Percentiles rank a stretch among this genome's conserved stretches.
phyloP scores from a whole-genome alignment of 1,139 yeast genomes.

The Saccharomyces hybrid region DNA sequence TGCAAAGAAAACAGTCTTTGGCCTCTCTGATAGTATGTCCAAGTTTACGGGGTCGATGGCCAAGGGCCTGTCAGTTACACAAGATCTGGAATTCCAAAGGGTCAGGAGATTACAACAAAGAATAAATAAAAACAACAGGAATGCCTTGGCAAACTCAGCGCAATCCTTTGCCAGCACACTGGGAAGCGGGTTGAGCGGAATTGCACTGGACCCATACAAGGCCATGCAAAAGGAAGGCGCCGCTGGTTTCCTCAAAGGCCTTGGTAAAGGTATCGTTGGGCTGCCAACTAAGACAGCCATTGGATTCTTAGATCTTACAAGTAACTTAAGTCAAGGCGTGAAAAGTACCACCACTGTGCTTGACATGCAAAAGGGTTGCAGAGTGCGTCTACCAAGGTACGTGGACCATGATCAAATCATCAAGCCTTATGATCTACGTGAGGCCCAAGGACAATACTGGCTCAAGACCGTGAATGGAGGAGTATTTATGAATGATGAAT shows the following conservation, averaged over 20 bases:
- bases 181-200: slow-evolving; percentile 81
- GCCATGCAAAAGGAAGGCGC: slow-evolving; percentile 87
- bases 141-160: slow-evolving; percentile 83
- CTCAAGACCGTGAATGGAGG: slow-evolving; percentile 81
- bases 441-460: slow-evolving; percentile 94
- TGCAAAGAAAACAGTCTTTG: slow-evolving; percentile 89
- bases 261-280: slow-evolving; percentile 92
- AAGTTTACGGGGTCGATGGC: slow-evolving; percentile 92
- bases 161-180: slow-evolving; percentile 81
- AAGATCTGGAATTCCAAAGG: slow-evolving; percentile 81
- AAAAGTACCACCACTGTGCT: slow-evolving; percentile 87
- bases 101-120: slow-evolving; percentile 65
- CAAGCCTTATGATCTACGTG: slow-evolving; percentile 69
- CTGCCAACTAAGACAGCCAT: slow-evolving; percentile 95
- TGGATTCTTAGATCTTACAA: slow-evolving; percentile 88
- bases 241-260: slow-evolving; percentile 82
- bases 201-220: slow-evolving; percentile 84
- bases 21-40: slow-evolving; percentile 87
- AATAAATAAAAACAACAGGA: slow-evolving; percentile 82
- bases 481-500: slow-evolving; percentile 57
- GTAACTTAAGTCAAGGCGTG: slow-evolving; percentile 89
- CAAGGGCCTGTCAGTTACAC: slow-evolving; percentile 84
- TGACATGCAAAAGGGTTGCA: slow-evolving; percentile 70
- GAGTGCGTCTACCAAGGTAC: slow-evolving; percentile 75
- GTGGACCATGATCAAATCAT: slow-evolving; percentile 62